Conservation (phyloP, 129 eudicot species). For the Cynara cardunculus region DNA sequence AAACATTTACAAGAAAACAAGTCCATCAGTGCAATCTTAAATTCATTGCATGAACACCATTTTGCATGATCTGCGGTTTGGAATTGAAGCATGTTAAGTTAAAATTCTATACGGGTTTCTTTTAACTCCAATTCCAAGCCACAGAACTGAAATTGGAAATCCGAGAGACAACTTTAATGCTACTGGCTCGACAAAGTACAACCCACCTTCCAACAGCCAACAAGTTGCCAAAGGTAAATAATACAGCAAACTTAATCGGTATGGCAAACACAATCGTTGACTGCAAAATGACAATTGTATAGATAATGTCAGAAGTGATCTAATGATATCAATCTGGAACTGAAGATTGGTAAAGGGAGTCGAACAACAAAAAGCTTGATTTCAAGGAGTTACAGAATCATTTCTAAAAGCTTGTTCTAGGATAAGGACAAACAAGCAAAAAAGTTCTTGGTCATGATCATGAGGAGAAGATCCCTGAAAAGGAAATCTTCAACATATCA, state of each 20-base stretch:
- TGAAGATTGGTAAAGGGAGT: neutral
- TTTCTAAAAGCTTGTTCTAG: neutral
- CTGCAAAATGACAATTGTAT: constrained; percentile 45
- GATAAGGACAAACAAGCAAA: neutral
- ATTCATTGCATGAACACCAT: neutral
- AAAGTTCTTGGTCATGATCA: neutral
- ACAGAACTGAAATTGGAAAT: neutral
- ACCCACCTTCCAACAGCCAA: constrained; percentile 91
- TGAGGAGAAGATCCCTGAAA: neutral
- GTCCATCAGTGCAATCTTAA: neutral
- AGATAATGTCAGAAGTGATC: constrained; percentile 17
- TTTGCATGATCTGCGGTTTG: neutral
- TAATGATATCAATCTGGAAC: neutral
- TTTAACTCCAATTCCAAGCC: neutral
- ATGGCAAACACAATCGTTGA: constrained; percentile 67
- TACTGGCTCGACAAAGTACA: neutral
- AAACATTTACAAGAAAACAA: neutral
- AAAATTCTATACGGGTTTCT: neutral
- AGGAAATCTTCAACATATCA: neutral
- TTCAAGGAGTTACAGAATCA: neutral
- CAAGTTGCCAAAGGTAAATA: constrained; percentile 88
- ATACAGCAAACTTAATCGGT: constrained; percentile 89
- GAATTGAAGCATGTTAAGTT: neutral
- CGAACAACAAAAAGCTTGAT: neutral
- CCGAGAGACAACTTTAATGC: neutral